Evolutionary conservation across 2,329 filamentous ascomycete species (phyloP), one percentile per base, ranked within the genome.

Genomic region (Aspergillus tubingensis): DNA sequence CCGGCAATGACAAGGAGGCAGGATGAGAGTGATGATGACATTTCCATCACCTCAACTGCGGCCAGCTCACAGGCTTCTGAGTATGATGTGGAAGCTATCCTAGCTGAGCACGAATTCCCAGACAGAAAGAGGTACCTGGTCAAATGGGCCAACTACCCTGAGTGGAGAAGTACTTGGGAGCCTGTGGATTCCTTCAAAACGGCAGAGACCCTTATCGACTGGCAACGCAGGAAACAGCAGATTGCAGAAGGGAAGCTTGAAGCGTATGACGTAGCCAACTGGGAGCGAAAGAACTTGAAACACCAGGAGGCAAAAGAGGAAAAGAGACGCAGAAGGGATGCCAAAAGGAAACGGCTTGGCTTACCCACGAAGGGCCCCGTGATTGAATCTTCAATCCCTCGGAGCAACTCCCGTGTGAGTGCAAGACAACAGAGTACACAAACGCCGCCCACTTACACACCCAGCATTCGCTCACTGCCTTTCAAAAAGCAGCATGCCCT

Each of bases 71-170:
- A 75, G 2, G 76, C 81, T 25, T 74, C 78, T 13, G 82, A 85
- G 61, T 88, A 83, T 68, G 74, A 79, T 2, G 82, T 88, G 6
- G 83, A 88, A 47, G 74, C 75, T 15, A 80, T 89, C 36, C 72
- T 86, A 17, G 79, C 79, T 0, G 81, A 87, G 67, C 74, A 65
- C 1, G 62, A 72, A 8, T 57, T 69, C 3, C 64, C 76, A 4
- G 71, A 71, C 10, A 74, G 74, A 5, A 68, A 70, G 15, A 73
- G 68, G 23, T 91, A 86, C 68, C 80, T 92, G 1, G 82, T 91
- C 21, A 82, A 85, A 61, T 92, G 89, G 89, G 77, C 79, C 25
- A 82, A 78, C 2, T 92, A 88, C 67, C 77, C 80, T 1, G 62
- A 86, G 5, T 72, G 85, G n/a, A 73, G 83, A 59, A 80, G 81